Base-by-base conservation (phyloP, 768 basidiomycete genomes). In the Leccinum incarnatum region DNA sequence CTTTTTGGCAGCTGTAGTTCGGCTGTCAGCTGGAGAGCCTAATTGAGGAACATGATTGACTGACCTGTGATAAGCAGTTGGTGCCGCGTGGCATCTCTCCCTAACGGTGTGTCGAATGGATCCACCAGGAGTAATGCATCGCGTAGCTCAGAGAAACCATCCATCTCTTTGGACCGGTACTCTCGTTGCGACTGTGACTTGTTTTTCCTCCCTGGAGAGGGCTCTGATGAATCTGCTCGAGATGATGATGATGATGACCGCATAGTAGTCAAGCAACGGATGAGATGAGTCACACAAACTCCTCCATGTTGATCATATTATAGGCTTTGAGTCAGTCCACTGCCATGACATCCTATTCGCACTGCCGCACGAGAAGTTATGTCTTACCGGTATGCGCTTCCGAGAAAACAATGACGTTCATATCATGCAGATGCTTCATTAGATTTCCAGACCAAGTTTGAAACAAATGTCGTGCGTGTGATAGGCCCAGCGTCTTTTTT, bases 1-100 rank as follows among this genome's bases (percentile, higher is more conserved):
- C 69, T 84, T 80, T 77, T 79, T 82, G 1, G 81, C 81, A 49
- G 83, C 77, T 53, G 42, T 62, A 23, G n/a, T 19, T 10, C 4
- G n/a, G 56, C 36, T 27, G 8, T 68, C 40, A 67, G 57, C 12
- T 19, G 17, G 36, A 12, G 25, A 1, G 52, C 5, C 37, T 34
- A 0, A 57, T 11, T 2, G 5, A 10, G 5, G 6, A 25, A 17
- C 5, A 12, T 50, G 12, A 21, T 47, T 29, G 10, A 32, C 67
- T 52, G 27, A 70, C 70, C 70, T 50, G 66, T 64, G 21, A 62
- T 21, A 21, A 72, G 66, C 3, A 72, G 59, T 29, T 73, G 66
- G 29, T 73, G 67, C 21, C 72, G 62, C n/a, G 72, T 72, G 53
- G 66, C 66, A 34, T 66, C 67, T 56, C 68, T 64, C 14, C 61